phyloP scores from a whole-genome alignment of 164 flowering plant genomes.

The Chloranthus sessilifolius region DNA sequence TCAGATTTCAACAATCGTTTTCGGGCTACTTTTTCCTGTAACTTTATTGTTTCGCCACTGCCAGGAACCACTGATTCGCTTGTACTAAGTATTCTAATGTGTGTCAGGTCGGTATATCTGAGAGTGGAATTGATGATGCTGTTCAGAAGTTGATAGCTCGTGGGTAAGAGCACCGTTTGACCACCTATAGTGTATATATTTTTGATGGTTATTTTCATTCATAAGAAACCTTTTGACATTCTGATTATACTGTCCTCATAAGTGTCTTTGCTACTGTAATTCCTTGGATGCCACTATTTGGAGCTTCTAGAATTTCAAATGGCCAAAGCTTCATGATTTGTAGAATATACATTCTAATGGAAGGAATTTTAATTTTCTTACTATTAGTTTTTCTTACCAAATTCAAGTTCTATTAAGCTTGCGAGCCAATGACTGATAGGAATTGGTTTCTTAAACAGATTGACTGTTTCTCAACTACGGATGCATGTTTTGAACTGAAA shows the following conservation, averaged over 20 bases:
- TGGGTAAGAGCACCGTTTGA: constrained; percentile 52
- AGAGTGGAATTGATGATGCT: constrained; percentile 96
- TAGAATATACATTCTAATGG: no score
- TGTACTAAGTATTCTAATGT: constrained; percentile 3
- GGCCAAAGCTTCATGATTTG: no score
- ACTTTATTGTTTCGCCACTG: neutral
- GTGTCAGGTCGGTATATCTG: constrained; percentile 89
- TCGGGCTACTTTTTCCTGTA: neutral
- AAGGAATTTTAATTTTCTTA: no score
- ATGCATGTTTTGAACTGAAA: no score
- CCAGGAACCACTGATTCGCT: neutral
- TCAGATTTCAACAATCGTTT: constrained; percentile 1
- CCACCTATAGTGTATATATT: neutral
- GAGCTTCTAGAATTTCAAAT: no score
- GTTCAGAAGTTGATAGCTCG: constrained; percentile 86
- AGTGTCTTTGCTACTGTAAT: no score
- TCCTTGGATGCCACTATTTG: no score
- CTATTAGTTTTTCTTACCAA: no score
- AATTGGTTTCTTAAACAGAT: no score
- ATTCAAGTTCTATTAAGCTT: no score
- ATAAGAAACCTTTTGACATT: neutral
- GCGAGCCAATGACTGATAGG: no score
- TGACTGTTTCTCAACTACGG: no score
- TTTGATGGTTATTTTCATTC: neutral
- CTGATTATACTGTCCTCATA: neutral